A percentile compares a stretch with the other conserved stretches of the same genome.
Evolutionary conservation across 2,329 filamentous ascomycete genomes (phyloP).

Genomic region (Calonectria henricotiae): DNA sequence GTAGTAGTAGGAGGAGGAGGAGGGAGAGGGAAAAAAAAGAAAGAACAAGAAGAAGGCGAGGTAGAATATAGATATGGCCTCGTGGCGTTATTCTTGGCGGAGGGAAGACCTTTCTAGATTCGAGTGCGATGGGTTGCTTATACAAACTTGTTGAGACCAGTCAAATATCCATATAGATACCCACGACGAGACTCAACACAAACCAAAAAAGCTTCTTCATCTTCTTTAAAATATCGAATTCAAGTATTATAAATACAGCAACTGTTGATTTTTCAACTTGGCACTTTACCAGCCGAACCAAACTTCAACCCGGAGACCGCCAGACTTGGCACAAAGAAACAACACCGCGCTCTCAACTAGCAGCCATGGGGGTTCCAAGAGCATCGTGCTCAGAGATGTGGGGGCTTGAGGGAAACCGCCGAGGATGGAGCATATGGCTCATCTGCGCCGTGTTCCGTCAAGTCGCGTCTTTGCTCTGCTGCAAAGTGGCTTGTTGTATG

Average conservation of each 20-base stretch:
- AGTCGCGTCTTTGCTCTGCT: slow-evolving; percentile 5
- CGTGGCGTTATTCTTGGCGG: not conserved
- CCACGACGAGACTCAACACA: not conserved
- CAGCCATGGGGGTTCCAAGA: slow-evolving; percentile 33
- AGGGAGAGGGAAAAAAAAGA: not conserved
- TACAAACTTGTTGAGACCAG: too few species aligned
- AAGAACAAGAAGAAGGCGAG: not conserved
- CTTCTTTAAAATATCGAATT: not conserved
- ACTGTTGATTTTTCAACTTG: not conserved
- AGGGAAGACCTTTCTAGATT: not conserved
- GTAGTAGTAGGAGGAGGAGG: not conserved
- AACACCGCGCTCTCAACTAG: not conserved
- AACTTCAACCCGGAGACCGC: not conserved
- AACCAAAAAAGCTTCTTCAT: not conserved
- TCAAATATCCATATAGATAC: not conserved
- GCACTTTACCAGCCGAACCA: not conserved
- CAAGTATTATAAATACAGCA: too few species aligned
- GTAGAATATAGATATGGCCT: slow-evolving; percentile 16
- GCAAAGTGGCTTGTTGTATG: not conserved
- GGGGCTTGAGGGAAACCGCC: slow-evolving; percentile 41
- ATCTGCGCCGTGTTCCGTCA: slow-evolving; percentile 42
- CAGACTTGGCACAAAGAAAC: not conserved
- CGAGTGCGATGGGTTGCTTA: not conserved
- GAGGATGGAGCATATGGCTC: slow-evolving; percentile 43
- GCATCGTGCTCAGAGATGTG: slow-evolving; percentile 41